A percentile compares a stretch with the other conserved stretches of the same genome.
These are phyloP conservation scores for Oemleria cerasiformis DNA, from an alignment of 306 rosid genomes.

Conservation along the genomic window DNA sequence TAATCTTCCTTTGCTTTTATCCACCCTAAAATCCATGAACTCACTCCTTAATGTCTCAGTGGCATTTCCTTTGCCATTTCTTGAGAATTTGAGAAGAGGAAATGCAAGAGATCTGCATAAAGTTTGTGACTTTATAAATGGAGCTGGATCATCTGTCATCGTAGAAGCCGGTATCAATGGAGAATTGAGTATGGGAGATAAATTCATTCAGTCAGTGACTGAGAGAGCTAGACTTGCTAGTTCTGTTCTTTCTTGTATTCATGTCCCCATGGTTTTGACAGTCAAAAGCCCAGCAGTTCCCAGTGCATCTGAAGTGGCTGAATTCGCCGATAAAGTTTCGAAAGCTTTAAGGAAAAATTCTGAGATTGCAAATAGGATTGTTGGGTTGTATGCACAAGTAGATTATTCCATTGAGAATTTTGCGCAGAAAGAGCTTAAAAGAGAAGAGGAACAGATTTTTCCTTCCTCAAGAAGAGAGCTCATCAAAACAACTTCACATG, in stretches of 20 bases:
- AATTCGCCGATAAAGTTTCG: slow-evolving; percentile 36
- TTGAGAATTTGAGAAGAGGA: slow-evolving; percentile 36
- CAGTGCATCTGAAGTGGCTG: slow-evolving; percentile 37
- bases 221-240: slow-evolving; percentile 38
- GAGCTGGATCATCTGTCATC: slow-evolving; percentile 40
- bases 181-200: slow-evolving; percentile 36
- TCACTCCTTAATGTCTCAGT: slow-evolving; percentile 49
- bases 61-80: slow-evolving; percentile 50
- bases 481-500: slow-evolving; percentile 38
- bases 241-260: slow-evolving; percentile 44
- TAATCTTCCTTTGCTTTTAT: slow-evolving; percentile 34
- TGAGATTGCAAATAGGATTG: slow-evolving; percentile 31
- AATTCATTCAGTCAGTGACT: slow-evolving; percentile 37
- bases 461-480: slow-evolving; percentile 39
- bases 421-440: slow-evolving; percentile 38
- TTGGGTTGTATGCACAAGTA: slow-evolving; percentile 50
- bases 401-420: slow-evolving; percentile 37
- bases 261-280: slow-evolving; percentile 48
- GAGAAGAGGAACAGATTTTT: slow-evolving; percentile 45
- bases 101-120: slow-evolving; percentile 29
- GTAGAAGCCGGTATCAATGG: slow-evolving; percentile 47
- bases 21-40: slow-evolving; percentile 40
- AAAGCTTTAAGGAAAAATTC: slow-evolving; percentile 43
- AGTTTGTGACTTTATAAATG: slow-evolving; percentile 39
- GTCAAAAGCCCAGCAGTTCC: slow-evolving; percentile 39